These are phyloP conservation scores for Colletotrichum filicis DNA, from an alignment of 2,329 filamentous ascomycete genomes.

Conservation along the genomic window DNA sequence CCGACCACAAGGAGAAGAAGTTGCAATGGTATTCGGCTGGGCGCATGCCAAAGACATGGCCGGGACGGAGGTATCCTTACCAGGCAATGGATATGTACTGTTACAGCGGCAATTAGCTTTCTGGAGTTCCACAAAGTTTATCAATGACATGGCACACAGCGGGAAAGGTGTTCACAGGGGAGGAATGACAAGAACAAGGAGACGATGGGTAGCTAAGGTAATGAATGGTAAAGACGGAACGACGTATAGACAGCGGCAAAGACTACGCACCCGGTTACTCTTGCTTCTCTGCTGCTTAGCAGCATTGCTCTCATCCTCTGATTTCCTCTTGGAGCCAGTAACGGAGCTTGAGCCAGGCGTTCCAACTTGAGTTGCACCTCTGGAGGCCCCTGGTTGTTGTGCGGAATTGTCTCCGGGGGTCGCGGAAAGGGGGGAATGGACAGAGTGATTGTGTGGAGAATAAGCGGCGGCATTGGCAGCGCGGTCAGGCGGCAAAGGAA, in stretches of 20 bases:
- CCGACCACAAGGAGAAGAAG: not conserved
- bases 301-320: constrained; percentile 51
- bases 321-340: constrained; percentile 47
- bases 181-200: not conserved
- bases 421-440: constrained; percentile 44
- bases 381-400: constrained; percentile 34
- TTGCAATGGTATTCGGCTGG: constrained; percentile 39
- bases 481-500: constrained; percentile 40
- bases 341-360: constrained; percentile 25
- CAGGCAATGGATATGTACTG: constrained; percentile 72
- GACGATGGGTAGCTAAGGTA: not conserved
- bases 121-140: constrained; percentile 15
- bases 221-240: not conserved
- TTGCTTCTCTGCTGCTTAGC: constrained; percentile 68
- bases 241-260: not conserved
- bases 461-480: constrained; percentile 32
- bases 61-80: constrained; percentile 49
- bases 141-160: constrained; percentile 2
- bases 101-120: constrained; percentile 30
- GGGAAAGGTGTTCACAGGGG: constrained; percentile 13
- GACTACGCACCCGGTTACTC: constrained; percentile 64
- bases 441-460: constrained; percentile 42
- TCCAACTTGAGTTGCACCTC: constrained; percentile 22
- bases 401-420: constrained; percentile 62
- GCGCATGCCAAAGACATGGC: not conserved